Conservation (phyloP, 1,139 yeast genomes). For the Geotrichum klebahnii region DNA sequence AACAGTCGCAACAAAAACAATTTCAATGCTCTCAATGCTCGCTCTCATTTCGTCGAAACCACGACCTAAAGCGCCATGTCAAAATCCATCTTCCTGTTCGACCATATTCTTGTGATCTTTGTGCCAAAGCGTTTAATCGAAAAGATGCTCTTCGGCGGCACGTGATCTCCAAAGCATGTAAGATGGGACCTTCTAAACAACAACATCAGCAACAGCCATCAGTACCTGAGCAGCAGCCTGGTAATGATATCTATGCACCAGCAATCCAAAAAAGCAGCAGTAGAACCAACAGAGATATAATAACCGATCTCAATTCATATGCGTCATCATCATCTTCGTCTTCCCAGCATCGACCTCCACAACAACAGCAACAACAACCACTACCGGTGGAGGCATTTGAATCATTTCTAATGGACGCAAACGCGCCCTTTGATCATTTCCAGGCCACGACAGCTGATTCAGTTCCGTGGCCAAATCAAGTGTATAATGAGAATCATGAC, state of each 20-base stretch:
- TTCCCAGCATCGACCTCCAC: too few species aligned
- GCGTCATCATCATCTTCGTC: too few species aligned
- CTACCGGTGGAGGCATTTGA: not conserved
- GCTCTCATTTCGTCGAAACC: slow-evolving; percentile 54
- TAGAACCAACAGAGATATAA: not conserved
- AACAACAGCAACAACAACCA: not conserved
- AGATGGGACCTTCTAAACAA: slow-evolving; percentile 7
- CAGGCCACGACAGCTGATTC: too few species aligned
- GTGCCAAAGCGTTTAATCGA: slow-evolving; percentile 79
- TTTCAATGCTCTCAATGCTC: slow-evolving; percentile 34
- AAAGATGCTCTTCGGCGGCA: slow-evolving; percentile 61
- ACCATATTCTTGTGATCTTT: slow-evolving; percentile 65
- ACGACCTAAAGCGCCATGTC: slow-evolving; percentile 64
- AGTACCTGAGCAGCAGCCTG: too few species aligned
- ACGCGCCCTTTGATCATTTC: not conserved
- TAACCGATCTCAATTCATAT: too few species aligned
- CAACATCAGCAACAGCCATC: not conserved
- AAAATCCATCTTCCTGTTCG: slow-evolving; percentile 49
- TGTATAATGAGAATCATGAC: too few species aligned
- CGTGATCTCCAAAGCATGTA: slow-evolving; percentile 21
- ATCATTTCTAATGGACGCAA: not conserved
- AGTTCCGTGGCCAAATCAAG: too few species aligned
- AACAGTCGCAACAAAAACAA: slow-evolving; percentile 15
- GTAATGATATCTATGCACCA: too few species aligned
- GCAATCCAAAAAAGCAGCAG: not conserved